These are phyloP conservation scores for Fraxinus latifolia DNA, from an alignment of 305 asterid genomes.

Conservation along the genomic window DNA sequence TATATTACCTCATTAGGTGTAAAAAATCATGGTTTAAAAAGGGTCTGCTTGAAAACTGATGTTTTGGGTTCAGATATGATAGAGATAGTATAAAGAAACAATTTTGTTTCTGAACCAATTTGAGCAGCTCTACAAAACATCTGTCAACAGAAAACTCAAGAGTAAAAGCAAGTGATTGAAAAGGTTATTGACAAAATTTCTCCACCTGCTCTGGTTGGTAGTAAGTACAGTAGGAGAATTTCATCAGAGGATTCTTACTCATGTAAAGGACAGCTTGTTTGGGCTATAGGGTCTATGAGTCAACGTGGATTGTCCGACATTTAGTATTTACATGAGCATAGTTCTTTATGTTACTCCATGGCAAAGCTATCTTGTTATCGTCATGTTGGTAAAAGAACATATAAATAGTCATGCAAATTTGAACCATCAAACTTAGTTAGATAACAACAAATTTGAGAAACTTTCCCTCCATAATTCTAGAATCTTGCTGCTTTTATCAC, in stretches of 20 bases:
- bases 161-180: not conserved
- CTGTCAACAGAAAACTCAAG: not conserved
- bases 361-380: not conserved
- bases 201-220: not conserved
- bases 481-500: not conserved
- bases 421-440: not conserved
- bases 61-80: not conserved
- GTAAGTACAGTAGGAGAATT: not conserved
- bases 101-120: not conserved
- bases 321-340: not conserved
- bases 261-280: not conserved
- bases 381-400: not conserved
- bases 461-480: not conserved
- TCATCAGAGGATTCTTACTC: not conserved
- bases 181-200: not conserved
- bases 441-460: not conserved
- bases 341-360: not conserved
- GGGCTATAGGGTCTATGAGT: not conserved
- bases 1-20: not conserved
- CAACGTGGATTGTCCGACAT: not conserved
- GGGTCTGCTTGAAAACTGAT: not conserved
- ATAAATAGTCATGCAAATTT: not conserved
- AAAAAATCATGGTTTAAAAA: not conserved
- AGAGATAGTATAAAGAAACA: not conserved
- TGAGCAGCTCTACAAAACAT: not conserved